These are phyloP conservation scores for Juglanconis juglandina DNA, from an alignment of 2,329 filamentous ascomycete genomes.

Conservation along the genomic window DNA sequence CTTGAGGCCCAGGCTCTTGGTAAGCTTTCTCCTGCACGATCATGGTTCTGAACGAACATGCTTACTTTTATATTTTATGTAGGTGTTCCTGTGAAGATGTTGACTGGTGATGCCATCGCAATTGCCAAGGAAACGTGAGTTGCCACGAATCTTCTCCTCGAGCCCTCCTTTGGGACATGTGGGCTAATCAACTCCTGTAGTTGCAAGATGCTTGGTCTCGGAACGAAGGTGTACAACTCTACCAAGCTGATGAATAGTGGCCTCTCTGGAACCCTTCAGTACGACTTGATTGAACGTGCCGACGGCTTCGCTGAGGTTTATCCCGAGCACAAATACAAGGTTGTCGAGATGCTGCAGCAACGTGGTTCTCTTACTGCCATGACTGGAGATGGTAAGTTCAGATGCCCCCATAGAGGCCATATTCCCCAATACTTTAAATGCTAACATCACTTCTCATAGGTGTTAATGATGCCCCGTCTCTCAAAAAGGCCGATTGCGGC, in stretches of 20 bases:
- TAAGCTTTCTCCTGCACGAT: background rate
- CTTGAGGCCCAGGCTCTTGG: slow-evolving; percentile 52
- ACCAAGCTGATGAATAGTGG: slow-evolving; percentile 73
- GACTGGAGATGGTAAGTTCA: slow-evolving; percentile 58
- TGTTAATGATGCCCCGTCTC: slow-evolving; percentile 70
- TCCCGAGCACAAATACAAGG: slow-evolving; percentile 73
- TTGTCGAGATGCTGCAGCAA: slow-evolving; percentile 72
- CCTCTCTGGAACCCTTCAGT: slow-evolving; percentile 67
- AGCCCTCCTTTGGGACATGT: background rate
- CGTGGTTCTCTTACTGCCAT: slow-evolving; percentile 68
- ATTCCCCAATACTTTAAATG: background rate
- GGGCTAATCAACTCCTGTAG: background rate
- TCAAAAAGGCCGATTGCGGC: slow-evolving; percentile 72
- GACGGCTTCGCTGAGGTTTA: slow-evolving; percentile 73
- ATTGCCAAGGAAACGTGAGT: slow-evolving; percentile 68
- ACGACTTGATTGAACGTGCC: slow-evolving; percentile 71
- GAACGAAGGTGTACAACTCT: slow-evolving; percentile 78
- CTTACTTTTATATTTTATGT: background rate
- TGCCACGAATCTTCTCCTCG: background rate
- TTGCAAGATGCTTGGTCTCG: slow-evolving; percentile 75
- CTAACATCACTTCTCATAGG: slow-evolving; percentile 22
- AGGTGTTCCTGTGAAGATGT: slow-evolving; percentile 76
- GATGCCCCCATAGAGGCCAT: background rate
- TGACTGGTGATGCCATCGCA: slow-evolving; percentile 75
- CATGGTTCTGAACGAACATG: background rate